phyloP scores from a whole-genome alignment of 2,329 filamentous ascomycete genomes.

The Ceratocystis lukuohia region DNA sequence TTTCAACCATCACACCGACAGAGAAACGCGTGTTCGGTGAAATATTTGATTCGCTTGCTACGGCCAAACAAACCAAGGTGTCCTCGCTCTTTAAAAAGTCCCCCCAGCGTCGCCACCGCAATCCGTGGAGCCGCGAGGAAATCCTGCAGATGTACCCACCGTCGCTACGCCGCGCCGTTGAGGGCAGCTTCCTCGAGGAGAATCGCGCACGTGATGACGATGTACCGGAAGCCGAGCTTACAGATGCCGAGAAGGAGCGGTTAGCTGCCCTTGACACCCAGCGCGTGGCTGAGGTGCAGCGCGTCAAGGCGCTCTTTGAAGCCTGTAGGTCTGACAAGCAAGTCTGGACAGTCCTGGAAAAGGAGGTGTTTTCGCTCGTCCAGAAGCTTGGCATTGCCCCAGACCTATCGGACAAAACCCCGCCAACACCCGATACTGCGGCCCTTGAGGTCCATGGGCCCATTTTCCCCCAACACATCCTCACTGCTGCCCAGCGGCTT shows the following conservation, averaged over 20 bases:
- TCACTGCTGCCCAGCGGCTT: slow-evolving; percentile 43
- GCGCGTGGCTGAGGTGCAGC: slow-evolving; percentile 29
- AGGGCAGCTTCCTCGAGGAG: slow-evolving; percentile 30
- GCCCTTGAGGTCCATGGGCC: slow-evolving; percentile 45
- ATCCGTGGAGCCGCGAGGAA: slow-evolving; percentile 23
- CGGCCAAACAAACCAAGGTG: slow-evolving; percentile 8
- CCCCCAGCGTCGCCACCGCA: not conserved
- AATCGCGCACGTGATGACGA: slow-evolving; percentile 21
- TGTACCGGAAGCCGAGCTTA: not conserved
- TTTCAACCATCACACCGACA: slow-evolving; percentile 43
- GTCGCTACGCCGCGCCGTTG: slow-evolving; percentile 30
- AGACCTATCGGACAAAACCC: too few species aligned
- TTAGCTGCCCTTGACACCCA: not conserved
- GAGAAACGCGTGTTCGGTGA: slow-evolving; percentile 47
- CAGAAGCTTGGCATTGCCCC: slow-evolving; percentile 37
- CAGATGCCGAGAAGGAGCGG: slow-evolving; percentile 2
- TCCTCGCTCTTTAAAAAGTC: slow-evolving; percentile 5
- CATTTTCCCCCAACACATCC: slow-evolving; percentile 50
- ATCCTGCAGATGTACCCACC: slow-evolving; percentile 29
- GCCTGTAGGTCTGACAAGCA: slow-evolving; percentile 45
- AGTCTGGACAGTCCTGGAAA: slow-evolving; percentile 54
- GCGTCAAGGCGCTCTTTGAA: slow-evolving; percentile 42
- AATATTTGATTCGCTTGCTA: slow-evolving; percentile 36
- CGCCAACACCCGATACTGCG: not conserved
- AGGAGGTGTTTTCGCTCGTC: slow-evolving; percentile 51